Evolutionary conservation across 2,329 filamentous ascomycete species (phyloP).

Genomic region (Hypomyces rosellus): DNA sequence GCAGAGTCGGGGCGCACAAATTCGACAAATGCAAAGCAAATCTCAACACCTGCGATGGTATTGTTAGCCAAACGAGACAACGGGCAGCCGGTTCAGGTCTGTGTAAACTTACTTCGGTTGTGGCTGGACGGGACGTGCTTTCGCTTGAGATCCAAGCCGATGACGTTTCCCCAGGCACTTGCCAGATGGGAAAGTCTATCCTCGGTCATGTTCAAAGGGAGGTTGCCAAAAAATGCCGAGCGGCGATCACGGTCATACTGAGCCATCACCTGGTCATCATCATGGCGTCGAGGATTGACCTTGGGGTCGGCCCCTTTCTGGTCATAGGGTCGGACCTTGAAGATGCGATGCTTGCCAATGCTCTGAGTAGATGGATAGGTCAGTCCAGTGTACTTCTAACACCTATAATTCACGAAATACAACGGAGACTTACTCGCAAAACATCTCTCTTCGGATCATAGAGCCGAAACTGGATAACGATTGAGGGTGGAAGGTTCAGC

Average conservation of each 20-base stretch:
- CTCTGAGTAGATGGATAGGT: constrained; percentile 10
- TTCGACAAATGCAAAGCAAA: constrained; percentile 33
- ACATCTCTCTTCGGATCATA: constrained; percentile 48
- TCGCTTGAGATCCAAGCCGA: constrained; percentile 21
- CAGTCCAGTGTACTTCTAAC: background rate
- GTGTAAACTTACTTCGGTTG: constrained; percentile 11
- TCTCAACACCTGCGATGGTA: constrained; percentile 11
- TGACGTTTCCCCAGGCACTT: constrained; percentile 32
- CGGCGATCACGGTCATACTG: constrained; percentile 38
- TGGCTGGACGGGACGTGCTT: constrained; percentile 16
- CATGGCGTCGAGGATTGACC: constrained; percentile 7
- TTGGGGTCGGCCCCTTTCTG: constrained; percentile 16
- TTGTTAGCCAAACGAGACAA: background rate
- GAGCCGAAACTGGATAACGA: constrained; percentile 43
- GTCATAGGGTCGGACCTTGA: constrained; percentile 20
- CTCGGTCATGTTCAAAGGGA: constrained; percentile 34
- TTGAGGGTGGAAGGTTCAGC: constrained; percentile 30
- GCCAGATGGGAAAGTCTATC: constrained; percentile 31
- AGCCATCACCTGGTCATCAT: constrained; percentile 14
- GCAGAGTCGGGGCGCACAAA: constrained; percentile 31
- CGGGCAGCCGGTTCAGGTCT: background rate
- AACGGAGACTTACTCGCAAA: constrained; percentile 34
- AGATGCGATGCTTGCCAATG: constrained; percentile 22
- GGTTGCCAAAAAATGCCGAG: constrained; percentile 42
- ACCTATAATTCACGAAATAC: background rate